Evolutionary conservation across 2,329 filamentous ascomycete genomes (phyloP).

Genomic region (Beauveria sp.): DNA sequence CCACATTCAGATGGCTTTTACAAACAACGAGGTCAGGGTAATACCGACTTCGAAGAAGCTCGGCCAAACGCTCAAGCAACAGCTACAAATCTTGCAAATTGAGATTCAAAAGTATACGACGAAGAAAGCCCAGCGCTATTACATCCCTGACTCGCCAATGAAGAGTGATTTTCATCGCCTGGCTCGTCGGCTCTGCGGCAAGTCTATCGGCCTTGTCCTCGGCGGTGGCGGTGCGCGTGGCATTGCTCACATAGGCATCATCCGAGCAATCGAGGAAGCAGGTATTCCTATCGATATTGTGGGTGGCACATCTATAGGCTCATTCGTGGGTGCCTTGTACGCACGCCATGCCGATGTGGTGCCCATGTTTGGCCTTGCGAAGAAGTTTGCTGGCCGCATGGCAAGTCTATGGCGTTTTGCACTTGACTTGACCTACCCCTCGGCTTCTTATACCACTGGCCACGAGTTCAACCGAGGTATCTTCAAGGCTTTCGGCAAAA

Average conservation of each 20-base stretch:
- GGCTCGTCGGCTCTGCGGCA: conserved; percentile 81
- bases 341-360: conserved; percentile 94
- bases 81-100: conserved; percentile 89
- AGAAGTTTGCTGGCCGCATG: conserved; percentile 98
- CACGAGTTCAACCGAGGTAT: conserved; percentile 99
- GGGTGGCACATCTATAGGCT: conserved; percentile 91
- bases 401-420: conserved; percentile 98
- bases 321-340: conserved; percentile 92
- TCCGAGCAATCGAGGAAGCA: conserved; percentile 88
- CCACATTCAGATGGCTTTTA: conserved; percentile 92
- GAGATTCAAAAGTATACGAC: conserved; percentile 99
- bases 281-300: conserved; percentile 94
- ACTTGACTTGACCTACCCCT: conserved; percentile 90
- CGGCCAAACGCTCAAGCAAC: conserved; percentile 78
- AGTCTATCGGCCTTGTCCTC: conserved; percentile 87
- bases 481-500: conserved; percentile 95
- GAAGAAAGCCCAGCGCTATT: conserved; percentile 82
- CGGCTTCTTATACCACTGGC: conserved; percentile 92
- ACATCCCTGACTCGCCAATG: conserved; percentile 84
- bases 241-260: conserved; percentile 88
- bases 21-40: conserved; percentile 65
- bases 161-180: conserved; percentile 96
- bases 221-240: conserved; percentile 90
- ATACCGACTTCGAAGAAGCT: conserved; percentile 70
- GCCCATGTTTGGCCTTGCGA: conserved; percentile 91